These are phyloP conservation scores for Plantago major DNA, from an alignment of 257 asterid species.

Conservation along the genomic window DNA sequence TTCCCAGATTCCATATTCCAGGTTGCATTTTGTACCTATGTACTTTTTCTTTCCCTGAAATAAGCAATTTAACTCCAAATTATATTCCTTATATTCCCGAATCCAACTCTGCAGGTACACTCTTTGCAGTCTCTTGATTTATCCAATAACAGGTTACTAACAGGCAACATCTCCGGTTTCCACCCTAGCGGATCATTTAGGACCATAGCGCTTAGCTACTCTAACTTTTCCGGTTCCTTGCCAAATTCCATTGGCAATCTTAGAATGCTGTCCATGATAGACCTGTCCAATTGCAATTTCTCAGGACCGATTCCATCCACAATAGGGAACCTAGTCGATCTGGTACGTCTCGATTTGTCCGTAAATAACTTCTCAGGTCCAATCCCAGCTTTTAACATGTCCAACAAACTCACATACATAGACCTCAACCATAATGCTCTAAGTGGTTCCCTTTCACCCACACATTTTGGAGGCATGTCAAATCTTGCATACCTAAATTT, in stretches of 20 bases:
- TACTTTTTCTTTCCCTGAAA: no score
- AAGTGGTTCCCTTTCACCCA: conserved; percentile 33
- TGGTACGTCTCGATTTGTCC: conserved; percentile 34
- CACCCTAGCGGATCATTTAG: conserved; percentile 27
- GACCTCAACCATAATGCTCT: conserved; percentile 32
- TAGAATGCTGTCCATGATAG: conserved; percentile 28
- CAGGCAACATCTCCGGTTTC: conserved; percentile 34
- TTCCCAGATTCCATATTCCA: conserved; percentile 30
- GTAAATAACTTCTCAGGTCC: conserved; percentile 34
- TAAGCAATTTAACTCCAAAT: no score
- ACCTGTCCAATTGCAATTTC: conserved; percentile 37
- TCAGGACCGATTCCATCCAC: conserved; percentile 38
- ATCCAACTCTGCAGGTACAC: background rate
- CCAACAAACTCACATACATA: conserved; percentile 32
- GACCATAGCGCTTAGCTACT: conserved; percentile 27
- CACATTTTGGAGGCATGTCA: conserved; percentile 36
- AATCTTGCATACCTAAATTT: conserved; percentile 29
- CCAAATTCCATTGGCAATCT: conserved; percentile 39
- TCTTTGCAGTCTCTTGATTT: conserved; percentile 24
- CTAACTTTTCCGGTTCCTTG: conserved; percentile 36
- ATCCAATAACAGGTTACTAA: conserved; percentile 18
- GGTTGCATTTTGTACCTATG: background rate
- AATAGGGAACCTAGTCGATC: conserved; percentile 26
- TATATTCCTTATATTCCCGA: no score
- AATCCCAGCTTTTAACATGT: conserved; percentile 33